These are phyloP conservation scores for Eudorina sp. DNA, from an alignment of 139 green algal genomes.

Conservation along the genomic window DNA sequence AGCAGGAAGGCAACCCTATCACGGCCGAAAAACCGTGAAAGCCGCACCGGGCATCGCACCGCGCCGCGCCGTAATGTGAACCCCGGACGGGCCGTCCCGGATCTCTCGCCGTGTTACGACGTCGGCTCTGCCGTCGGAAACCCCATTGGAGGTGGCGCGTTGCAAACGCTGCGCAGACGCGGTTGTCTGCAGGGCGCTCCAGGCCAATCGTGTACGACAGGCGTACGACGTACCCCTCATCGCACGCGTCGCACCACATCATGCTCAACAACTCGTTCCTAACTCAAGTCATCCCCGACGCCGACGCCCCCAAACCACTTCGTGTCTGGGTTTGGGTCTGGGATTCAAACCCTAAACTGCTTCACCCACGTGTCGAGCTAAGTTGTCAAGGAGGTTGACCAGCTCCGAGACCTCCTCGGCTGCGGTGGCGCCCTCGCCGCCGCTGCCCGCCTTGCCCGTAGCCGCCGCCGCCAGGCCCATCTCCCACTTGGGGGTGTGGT, in stretches of 20 bases:
- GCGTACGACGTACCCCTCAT: neutral
- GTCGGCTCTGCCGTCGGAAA: no score
- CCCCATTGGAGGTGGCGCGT: no score
- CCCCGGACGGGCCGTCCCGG: no score
- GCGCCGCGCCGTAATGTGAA: no score
- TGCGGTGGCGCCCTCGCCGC: neutral
- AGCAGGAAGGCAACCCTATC: no score
- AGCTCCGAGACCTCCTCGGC: constrained; percentile 4
- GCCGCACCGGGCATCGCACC: no score
- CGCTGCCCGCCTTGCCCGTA: neutral
- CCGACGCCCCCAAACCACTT: neutral
- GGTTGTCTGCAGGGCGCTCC: no score
- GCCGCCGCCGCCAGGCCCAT: neutral
- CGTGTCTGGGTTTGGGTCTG: neutral
- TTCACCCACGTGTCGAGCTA: neutral
- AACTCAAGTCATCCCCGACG: neutral
- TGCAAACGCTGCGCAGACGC: no score
- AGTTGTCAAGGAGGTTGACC: neutral
- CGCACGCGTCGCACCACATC: no score
- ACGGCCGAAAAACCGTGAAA: no score
- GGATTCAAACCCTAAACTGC: neutral
- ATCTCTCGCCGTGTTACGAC: no score
- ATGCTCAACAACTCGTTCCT: no score
- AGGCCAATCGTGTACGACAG: neutral
- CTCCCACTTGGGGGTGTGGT: constrained; percentile 24